Evolutionary conservation across 2,329 filamentous ascomycete species (phyloP), one percentile per base, ranked within the genome.

Genomic region (Elsinoe batatas): DNA sequence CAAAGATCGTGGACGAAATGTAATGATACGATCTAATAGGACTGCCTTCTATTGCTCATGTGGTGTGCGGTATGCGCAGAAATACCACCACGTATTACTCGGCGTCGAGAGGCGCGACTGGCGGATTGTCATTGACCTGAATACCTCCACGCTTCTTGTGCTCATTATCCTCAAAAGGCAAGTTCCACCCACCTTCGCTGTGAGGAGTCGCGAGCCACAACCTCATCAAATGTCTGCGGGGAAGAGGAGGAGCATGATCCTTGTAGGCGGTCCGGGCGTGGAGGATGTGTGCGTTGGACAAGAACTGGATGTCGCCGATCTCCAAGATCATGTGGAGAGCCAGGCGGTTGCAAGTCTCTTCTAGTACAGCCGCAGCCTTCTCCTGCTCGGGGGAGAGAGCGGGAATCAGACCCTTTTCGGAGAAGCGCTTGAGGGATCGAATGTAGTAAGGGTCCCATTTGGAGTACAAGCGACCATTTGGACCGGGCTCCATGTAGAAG

Each of bases 391-490:
- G 69, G 5, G 83, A 87, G 36, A 95, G 74, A 0, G 84, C 73
- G 5, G 89, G 89, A 58, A 95, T 85, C 44, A 87, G 67, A 1
- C 87, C 88, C 15, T 72, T 70, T 65, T 88, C 81, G 0, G 82
- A 87, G 74, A 91, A 93, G 26, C 88, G 81, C 17, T 74, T 77
- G 6, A 95, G 76, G 7, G 84, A 89, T 60, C 82, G 82, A 58
- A 95, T 82, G 68, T 86, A 95, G 77, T 95, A 94, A 1, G 90
- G 90, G 66, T 95, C 90, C 82, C 85, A 94, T 76, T 94, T 94
- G 69, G 81, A 84, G 72, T 88, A 91, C 10, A 91, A 79, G 12
- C 87, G 75, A 33, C 78, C 78, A 62, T 83, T 76, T 5, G 79
- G 78, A 5, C 78, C 80, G 4, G 79, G 81, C 73, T 94, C 88